Evolutionary conservation across 805 yeast species (phyloP), one percentile per base, ranked within the genome.

Genomic region (Yamadazyma akitaensis): DNA sequence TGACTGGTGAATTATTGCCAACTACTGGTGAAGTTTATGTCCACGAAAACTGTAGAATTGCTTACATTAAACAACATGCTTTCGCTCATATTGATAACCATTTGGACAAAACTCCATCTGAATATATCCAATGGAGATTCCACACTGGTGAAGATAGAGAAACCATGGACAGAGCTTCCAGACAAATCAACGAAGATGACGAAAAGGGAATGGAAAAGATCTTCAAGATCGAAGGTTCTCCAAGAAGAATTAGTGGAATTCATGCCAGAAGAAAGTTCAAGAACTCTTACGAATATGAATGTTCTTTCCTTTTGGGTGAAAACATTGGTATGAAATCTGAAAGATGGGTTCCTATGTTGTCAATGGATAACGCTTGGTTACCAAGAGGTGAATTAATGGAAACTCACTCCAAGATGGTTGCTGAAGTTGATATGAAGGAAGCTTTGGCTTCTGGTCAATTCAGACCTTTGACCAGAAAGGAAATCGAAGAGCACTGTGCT

Each of bases 121-220:
- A 94, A 82, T 94, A 94, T 82, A 94, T 94, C 65, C 99, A 94
- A 82, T 94, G 99, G 99, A 94, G 99, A 86, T 94, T 92, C 97
- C 99, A 94, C 82, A 94, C 99, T 72, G 99, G 99, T 91, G 99
- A 94, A 82, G 99, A 94, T 79, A 90, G 99, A 82, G 99, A 94
- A 83, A 94, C 99, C 78, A 94, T 94, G 99, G 99, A 94, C 83
- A 88, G 98, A 82, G 99, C 98, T 73, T 89, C 95, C 76, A 89
- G 99, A 83, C 92, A 85, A 75, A 90, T 94, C 74, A 90, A 87
- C 71, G 99, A 94, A 81, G 77, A 81, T 64, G 99, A 94, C 79
- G 97, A 91, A 82, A 82, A 85, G 76, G 88, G 95, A 71, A 94
- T 94, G 99, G 90, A 94, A 91, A 94, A 92, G 84, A 86, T 94